A percentile compares a stretch with the other conserved stretches of the same genome.
These are phyloP conservation scores for Neolentinus lepideus DNA, from an alignment of 1,284 basidiomycete species.

Conservation along the genomic window DNA sequence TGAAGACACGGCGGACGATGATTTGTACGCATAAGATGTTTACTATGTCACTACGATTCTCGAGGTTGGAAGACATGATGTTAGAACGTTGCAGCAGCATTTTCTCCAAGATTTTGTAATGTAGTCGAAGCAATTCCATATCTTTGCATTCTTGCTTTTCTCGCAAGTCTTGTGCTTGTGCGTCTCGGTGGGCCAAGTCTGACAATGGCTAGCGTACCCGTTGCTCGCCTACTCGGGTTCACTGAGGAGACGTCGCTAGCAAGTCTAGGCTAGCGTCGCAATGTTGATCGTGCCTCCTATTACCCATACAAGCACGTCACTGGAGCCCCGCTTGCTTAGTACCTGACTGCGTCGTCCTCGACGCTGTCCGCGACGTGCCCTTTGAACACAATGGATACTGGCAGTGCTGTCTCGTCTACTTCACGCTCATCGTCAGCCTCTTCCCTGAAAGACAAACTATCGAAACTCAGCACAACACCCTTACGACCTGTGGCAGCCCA, in stretches of 20 bases:
- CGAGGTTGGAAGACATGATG: neutral
- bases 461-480: conserved; percentile 48
- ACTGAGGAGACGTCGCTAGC: too few species aligned
- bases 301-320: neutral
- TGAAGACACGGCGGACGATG: conserved; percentile 80
- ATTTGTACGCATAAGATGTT: conserved; percentile 66
- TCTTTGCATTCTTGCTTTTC: neutral
- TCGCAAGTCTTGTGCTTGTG: neutral
- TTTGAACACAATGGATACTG: neutral
- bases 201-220: too few species aligned
- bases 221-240: too few species aligned
- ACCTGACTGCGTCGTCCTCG: neutral
- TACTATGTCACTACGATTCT: neutral
- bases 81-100: neutral
- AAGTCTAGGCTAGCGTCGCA: too few species aligned
- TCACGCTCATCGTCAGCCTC: conserved; percentile 2
- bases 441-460: conserved; percentile 45
- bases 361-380: neutral
- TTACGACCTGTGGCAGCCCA: conserved; percentile 53
- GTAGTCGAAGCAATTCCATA: neutral
- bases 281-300: neutral
- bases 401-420: neutral
- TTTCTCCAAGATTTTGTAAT: neutral
- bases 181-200: neutral
- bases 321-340: neutral